phyloP scores from a whole-genome alignment of 169 alveolate species.

The Theileria annulata region DNA sequence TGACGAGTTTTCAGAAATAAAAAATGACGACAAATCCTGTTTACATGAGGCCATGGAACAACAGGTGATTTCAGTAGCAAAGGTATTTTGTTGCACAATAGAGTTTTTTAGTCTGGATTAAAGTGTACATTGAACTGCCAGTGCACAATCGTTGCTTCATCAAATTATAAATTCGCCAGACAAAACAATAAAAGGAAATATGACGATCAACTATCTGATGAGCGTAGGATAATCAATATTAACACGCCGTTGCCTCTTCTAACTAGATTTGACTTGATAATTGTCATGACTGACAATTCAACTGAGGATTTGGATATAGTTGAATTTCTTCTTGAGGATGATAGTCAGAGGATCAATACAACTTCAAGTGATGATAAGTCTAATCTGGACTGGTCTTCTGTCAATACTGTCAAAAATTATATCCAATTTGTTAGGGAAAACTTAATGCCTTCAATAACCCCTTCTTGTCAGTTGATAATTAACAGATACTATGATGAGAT shows the following conservation, averaged over 20 bases:
- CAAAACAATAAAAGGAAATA: not conserved
- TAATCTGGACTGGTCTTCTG: conserved; percentile 53
- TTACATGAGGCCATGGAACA: conserved; percentile 96
- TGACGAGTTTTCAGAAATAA: conserved; percentile 88
- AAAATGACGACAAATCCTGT: conserved; percentile 83
- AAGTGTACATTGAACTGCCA: conserved; percentile 64
- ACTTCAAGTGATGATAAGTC: not conserved
- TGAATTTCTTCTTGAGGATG: conserved; percentile 52
- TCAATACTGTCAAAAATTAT: conserved; percentile 53
- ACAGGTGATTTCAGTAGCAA: conserved; percentile 90
- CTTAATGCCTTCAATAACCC: conserved; percentile 55
- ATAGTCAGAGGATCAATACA: not conserved
- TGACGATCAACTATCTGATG: not conserved
- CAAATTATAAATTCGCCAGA: conserved; percentile 64
- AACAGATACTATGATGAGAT: conserved; percentile 58
- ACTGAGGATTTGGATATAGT: conserved; percentile 25
- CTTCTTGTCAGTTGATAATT: conserved; percentile 48
- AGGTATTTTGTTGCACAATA: conserved; percentile 77
- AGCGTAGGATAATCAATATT: conserved; percentile 37
- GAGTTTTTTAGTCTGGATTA: conserved; percentile 15
- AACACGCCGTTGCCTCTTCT: conserved; percentile 74
- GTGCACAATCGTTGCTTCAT: conserved; percentile 79
- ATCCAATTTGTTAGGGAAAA: conserved; percentile 55
- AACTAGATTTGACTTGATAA: conserved; percentile 74
- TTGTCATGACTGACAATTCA: conserved; percentile 62